These are phyloP conservation scores for Corylus avellana DNA, from an alignment of 306 rosid genomes.

Conservation along the genomic window DNA sequence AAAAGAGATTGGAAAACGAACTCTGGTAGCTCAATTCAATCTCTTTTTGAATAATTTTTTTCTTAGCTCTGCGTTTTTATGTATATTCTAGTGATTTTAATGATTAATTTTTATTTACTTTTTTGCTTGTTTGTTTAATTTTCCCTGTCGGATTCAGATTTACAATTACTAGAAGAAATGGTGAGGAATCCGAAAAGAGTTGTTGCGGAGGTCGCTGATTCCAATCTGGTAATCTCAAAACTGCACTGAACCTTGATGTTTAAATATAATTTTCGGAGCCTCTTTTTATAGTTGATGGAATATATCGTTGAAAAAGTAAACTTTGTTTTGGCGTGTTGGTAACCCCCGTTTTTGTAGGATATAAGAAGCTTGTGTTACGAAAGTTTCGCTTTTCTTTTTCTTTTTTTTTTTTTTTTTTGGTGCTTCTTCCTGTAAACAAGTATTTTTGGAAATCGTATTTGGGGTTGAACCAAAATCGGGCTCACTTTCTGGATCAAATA, in stretches of 20 bases:
- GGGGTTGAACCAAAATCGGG: background rate
- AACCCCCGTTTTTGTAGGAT: no score
- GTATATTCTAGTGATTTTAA: no score
- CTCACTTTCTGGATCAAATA: background rate
- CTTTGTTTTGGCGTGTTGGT: background rate
- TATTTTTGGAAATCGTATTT: no score
- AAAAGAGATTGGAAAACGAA: background rate
- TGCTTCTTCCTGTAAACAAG: no score
- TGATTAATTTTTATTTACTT: background rate
- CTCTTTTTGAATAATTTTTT: background rate
- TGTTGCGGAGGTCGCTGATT: slow-evolving; percentile 36
- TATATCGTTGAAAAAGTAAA: no score
- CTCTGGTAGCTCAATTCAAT: background rate
- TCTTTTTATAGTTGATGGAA: no score
- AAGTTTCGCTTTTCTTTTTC: background rate
- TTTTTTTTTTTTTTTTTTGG: background rate
- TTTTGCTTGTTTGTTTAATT: slow-evolving; percentile 3
- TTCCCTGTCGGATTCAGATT: background rate
- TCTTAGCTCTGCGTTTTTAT: background rate
- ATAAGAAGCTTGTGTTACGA: background rate
- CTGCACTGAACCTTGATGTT: background rate
- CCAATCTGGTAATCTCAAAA: slow-evolving; percentile 35
- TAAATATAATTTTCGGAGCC: background rate
- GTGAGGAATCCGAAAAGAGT: slow-evolving; percentile 35
- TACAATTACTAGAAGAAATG: slow-evolving; percentile 34